A percentile compares a stretch with the other conserved stretches of the same genome.
Evolutionary conservation across 257 asterid species (phyloP).

Genomic region (Osmanthus fragrans): DNA sequence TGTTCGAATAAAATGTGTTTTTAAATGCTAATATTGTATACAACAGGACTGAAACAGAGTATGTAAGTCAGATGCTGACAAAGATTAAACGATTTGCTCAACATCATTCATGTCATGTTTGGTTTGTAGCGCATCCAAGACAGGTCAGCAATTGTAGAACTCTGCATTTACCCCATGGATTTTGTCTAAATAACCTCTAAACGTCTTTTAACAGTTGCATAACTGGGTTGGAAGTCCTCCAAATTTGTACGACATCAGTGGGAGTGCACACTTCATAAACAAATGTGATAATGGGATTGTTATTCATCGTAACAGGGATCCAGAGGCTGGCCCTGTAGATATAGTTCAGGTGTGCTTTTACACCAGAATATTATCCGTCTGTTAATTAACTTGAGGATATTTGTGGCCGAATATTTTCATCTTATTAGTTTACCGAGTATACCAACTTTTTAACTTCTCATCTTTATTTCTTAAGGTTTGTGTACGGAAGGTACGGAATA

Average conservation of each 20-base stretch:
- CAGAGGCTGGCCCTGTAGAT: slow-evolving; percentile 81
- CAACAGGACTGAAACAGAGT: slow-evolving; percentile 96
- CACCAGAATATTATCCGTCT: slow-evolving; percentile 5
- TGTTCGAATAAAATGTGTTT: neutral
- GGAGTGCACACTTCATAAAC: slow-evolving; percentile 97
- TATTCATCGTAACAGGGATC: slow-evolving; percentile 91
- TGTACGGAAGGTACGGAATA: slow-evolving; percentile 90
- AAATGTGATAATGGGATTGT: slow-evolving; percentile 97
- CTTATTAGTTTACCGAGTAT: neutral
- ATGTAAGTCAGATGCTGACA: slow-evolving; percentile 97
- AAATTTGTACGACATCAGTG: slow-evolving; percentile 89
- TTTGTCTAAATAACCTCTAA: slow-evolving; percentile 21
- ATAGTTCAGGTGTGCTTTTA: slow-evolving; percentile 69
- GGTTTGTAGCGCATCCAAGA: slow-evolving; percentile 99
- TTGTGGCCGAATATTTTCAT: neutral
- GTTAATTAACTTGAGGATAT: neutral
- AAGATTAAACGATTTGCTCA: slow-evolving; percentile 93
- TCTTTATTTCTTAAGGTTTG: slow-evolving; percentile 53
- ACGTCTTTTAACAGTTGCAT: slow-evolving; percentile 58
- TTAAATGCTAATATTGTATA: slow-evolving; percentile 8
- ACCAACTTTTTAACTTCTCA: neutral
- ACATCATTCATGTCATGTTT: slow-evolving; percentile 93
- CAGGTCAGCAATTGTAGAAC: slow-evolving; percentile 53
- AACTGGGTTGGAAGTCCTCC: slow-evolving; percentile 90
- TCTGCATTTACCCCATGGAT: neutral